Conservation (phyloP, 139 green algal species). For the Closterium sp. region DNA sequence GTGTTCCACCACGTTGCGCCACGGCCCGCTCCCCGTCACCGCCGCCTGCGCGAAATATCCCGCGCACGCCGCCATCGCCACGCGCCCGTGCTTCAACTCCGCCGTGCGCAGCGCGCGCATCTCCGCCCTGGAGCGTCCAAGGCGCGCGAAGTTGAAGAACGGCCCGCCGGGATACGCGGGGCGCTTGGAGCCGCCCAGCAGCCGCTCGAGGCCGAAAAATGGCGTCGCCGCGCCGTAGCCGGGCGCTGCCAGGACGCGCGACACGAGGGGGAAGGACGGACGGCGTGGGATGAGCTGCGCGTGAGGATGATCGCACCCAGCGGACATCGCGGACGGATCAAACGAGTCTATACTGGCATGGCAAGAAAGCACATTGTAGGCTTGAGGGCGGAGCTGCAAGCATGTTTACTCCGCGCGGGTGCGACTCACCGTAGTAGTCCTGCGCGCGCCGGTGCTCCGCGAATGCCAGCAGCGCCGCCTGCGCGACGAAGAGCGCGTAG, state of each 20-base stretch:
- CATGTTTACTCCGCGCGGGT: background rate
- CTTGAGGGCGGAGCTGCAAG: background rate
- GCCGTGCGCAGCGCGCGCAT: conserved; percentile 87
- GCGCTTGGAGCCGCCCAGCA: conserved; percentile 63
- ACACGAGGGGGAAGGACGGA: background rate
- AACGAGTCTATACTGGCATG: no score
- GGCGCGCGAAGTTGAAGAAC: conserved; percentile 94
- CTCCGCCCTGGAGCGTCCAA: conserved; percentile 74
- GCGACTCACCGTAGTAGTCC: conserved; percentile 41
- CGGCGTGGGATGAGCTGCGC: no score
- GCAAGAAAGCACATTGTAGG: background rate
- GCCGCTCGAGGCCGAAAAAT: conserved; percentile 90
- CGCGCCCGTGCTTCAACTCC: conserved; percentile 94
- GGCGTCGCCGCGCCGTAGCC: conserved; percentile 90
- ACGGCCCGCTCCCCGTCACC: conserved; percentile 64
- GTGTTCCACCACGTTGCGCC: conserved; percentile 76
- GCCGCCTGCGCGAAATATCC: conserved; percentile 80
- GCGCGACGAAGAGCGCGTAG: conserved; percentile 91
- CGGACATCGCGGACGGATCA: no score
- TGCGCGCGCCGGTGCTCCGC: conserved; percentile 70
- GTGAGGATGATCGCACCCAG: no score
- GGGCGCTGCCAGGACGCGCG: conserved; percentile 51
- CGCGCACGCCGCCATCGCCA: conserved; percentile 72
- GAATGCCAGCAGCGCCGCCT: conserved; percentile 92
- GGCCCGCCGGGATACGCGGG: conserved; percentile 90